Evolutionary conservation across 495 filamentous ascomycete genomes (phyloP).

Genomic region (Lasiosphaeris hirsuta): DNA sequence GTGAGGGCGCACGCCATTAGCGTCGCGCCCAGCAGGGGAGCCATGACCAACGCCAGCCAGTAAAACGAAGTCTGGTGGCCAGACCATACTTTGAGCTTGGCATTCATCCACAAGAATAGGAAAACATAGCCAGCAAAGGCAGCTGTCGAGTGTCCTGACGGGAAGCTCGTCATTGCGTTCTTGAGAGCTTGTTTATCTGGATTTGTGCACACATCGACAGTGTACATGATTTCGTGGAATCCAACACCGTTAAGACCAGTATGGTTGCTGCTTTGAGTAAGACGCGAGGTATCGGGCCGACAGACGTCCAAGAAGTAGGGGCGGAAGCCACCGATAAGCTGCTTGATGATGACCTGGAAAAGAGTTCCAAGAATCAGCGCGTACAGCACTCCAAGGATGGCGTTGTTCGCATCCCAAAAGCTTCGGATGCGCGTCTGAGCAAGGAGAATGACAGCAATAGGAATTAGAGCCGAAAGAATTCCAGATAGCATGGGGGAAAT

Average conservation of each 20-base stretch:
- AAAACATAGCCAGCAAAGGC: conserved; percentile 57
- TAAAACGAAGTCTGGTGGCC: conserved; percentile 60
- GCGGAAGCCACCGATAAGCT: conserved; percentile 51
- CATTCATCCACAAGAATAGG: conserved; percentile 59
- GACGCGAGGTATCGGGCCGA: conserved; percentile 45
- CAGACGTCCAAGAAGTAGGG: conserved; percentile 59
- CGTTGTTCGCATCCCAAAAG: conserved; percentile 68
- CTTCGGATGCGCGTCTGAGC: conserved; percentile 59
- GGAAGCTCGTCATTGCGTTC: conserved; percentile 55
- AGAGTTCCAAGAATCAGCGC: conserved; percentile 55
- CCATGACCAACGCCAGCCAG: conserved; percentile 56
- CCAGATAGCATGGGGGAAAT: conserved; percentile 59
- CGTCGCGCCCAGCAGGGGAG: conserved; percentile 54
- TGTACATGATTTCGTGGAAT: conserved; percentile 47
- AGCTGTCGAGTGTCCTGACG: conserved; percentile 56
- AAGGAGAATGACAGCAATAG: conserved; percentile 54
- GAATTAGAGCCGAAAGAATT: conserved; percentile 51
- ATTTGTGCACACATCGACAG: conserved; percentile 44
- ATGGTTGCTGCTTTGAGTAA: conserved; percentile 23
- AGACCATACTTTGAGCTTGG: conserved; percentile 59
- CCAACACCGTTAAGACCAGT: conserved; percentile 39
- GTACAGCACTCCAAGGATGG: conserved; percentile 57
- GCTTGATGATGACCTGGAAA: conserved; percentile 56
- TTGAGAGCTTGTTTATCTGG: conserved; percentile 38
- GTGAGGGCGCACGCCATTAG: conserved; percentile 58